Conservation (phyloP, 1,284 basidiomycete species). For the Ustilago hordei region DNA sequence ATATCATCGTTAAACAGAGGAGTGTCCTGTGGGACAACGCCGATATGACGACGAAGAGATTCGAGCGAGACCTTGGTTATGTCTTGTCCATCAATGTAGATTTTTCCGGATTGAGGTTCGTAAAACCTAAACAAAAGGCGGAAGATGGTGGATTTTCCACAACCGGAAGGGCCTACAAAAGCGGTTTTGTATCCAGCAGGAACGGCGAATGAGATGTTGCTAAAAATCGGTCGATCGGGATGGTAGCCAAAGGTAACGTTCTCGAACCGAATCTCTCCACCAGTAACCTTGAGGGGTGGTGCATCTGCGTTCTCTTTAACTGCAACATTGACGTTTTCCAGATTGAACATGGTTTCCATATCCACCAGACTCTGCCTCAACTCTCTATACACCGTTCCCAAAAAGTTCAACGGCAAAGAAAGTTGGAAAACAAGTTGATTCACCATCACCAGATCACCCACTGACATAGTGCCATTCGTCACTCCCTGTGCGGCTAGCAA, state of each 20-base stretch:
- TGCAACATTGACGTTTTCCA: constrained; percentile 84
- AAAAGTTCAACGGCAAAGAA: constrained; percentile 93
- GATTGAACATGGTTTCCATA: constrained; percentile 94
- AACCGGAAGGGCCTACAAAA: constrained; percentile 94
- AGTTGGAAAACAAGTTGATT: constrained; percentile 99
- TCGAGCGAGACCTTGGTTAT: constrained; percentile 80
- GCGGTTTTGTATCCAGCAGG: constrained; percentile 96
- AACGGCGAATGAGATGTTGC: constrained; percentile 80
- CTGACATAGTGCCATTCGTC: constrained; percentile 93
- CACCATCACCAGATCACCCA: constrained; percentile 97
- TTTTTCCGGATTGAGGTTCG: constrained; percentile 82
- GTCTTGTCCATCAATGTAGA: constrained; percentile 88
- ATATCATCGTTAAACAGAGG: constrained; percentile 96
- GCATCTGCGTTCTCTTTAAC: constrained; percentile 80
- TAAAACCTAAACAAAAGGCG: constrained; percentile 95
- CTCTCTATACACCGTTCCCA: constrained; percentile 96
- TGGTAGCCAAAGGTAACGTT: constrained; percentile 93
- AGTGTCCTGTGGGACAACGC: constrained; percentile 97
- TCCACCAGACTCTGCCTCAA: constrained; percentile 93
- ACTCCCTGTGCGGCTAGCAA: constrained; percentile 94
- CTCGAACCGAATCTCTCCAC: constrained; percentile 91
- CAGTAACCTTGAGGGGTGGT: constrained; percentile 77
- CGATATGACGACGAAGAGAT: constrained; percentile 81
- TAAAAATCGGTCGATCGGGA: constrained; percentile 88
- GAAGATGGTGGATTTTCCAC: constrained; percentile 97